phyloP scores from a whole-genome alignment of 345 rosid genomes.

The Sonneratia alba region DNA sequence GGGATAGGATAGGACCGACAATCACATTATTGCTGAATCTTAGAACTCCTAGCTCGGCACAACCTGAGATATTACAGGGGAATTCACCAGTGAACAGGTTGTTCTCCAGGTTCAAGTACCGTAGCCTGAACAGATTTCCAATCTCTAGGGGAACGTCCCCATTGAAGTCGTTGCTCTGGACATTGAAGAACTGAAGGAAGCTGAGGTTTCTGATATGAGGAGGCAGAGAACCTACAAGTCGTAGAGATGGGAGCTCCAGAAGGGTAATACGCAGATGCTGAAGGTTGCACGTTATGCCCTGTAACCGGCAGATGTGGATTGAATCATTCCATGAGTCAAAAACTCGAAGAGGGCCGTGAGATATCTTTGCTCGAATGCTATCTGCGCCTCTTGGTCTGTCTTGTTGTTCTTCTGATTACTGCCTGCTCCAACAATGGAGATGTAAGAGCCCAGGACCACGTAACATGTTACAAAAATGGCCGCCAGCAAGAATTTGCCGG shows the following conservation, averaged over 20 bases:
- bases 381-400: constrained; percentile 2
- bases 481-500: background rate
- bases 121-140: background rate
- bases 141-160: constrained; percentile 3
- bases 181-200: background rate
- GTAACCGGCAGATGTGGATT: constrained; percentile 5
- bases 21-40: background rate
- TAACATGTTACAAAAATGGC: background rate
- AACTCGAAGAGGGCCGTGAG: background rate
- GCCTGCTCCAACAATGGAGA: background rate
- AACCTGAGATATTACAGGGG: constrained; percentile 2
- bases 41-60: background rate
- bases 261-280: background rate
- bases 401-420: background rate
- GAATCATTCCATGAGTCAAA: constrained; percentile 6
- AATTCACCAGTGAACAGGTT: constrained; percentile 5
- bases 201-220: constrained; percentile 1
- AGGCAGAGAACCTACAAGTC: background rate
- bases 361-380: constrained; percentile 7
- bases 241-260: background rate
- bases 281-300: background rate
- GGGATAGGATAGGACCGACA: background rate
- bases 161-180: constrained; percentile 3
- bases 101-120: background rate
- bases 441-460: background rate